These are phyloP conservation scores for Vitis rupestris DNA, from an alignment of 164 flowering plant species.

Conservation along the genomic window DNA sequence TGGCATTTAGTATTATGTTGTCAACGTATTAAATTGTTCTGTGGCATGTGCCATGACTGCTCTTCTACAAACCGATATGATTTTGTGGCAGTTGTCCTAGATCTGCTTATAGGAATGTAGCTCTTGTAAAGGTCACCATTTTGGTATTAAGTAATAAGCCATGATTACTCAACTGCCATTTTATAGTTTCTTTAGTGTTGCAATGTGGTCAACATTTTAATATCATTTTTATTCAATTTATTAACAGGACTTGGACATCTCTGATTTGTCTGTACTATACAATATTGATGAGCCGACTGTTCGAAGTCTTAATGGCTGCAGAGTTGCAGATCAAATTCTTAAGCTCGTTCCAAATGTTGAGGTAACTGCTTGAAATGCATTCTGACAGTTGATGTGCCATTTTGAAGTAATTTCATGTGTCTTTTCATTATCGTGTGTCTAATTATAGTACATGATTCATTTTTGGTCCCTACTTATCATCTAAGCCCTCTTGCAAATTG, in stretches of 20 bases:
- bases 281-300: constrained; percentile 48
- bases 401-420: not conserved
- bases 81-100: no score
- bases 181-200: no score
- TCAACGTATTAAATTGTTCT: no score
- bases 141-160: no score
- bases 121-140: no score
- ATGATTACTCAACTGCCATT: no score
- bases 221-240: not conserved
- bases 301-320: constrained; percentile 73
- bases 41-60: no score
- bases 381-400: not conserved
- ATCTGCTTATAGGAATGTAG: no score
- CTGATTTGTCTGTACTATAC: constrained; percentile 43
- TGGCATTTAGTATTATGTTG: no score
- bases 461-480: not conserved
- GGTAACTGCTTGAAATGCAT: constrained; percentile 27
- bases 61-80: no score
- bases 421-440: not conserved
- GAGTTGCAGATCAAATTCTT: constrained; percentile 81
- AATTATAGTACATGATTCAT: not conserved
- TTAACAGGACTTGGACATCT: constrained; percentile 66
- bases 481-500: constrained; percentile 12
- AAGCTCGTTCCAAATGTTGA: constrained; percentile 73
- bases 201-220: no score